These are phyloP conservation scores for Pisolithus tinctorius DNA, from an alignment of 768 basidiomycete genomes.

Conservation along the genomic window DNA sequence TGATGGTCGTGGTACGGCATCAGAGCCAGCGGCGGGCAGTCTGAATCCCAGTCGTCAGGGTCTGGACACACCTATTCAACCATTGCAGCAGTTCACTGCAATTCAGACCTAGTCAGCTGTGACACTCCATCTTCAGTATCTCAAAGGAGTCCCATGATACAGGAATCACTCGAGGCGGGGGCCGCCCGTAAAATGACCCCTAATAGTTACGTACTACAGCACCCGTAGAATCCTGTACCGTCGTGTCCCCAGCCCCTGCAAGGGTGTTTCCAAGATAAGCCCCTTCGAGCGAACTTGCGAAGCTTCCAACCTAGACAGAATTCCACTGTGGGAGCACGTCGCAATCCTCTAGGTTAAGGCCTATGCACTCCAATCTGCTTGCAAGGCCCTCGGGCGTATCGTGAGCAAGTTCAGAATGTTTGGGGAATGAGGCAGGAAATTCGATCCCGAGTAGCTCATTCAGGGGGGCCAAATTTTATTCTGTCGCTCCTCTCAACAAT, in stretches of 20 bases:
- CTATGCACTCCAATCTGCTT: neutral
- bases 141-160: neutral
- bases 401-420: neutral
- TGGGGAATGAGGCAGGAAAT: no score
- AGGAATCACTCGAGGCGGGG: neutral
- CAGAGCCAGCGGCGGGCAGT: neutral
- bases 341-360: neutral
- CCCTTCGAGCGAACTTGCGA: neutral
- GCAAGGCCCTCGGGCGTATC: neutral
- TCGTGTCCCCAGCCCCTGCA: neutral
- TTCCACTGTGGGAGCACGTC: neutral
- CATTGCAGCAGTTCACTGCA: neutral
- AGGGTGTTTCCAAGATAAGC: neutral
- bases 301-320: neutral
- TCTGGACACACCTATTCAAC: neutral
- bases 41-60: neutral
- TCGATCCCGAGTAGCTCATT: no score
- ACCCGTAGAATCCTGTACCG: neutral
- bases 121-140: neutral
- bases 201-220: neutral
- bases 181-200: neutral
- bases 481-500: no score
- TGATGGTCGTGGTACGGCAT: neutral
- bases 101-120: neutral
- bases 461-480: no score